Evolutionary conservation across 1,284 basidiomycete genomes (phyloP), one percentile per base, ranked within the genome.

Genomic region (Coniferiporia sulphurascens): DNA sequence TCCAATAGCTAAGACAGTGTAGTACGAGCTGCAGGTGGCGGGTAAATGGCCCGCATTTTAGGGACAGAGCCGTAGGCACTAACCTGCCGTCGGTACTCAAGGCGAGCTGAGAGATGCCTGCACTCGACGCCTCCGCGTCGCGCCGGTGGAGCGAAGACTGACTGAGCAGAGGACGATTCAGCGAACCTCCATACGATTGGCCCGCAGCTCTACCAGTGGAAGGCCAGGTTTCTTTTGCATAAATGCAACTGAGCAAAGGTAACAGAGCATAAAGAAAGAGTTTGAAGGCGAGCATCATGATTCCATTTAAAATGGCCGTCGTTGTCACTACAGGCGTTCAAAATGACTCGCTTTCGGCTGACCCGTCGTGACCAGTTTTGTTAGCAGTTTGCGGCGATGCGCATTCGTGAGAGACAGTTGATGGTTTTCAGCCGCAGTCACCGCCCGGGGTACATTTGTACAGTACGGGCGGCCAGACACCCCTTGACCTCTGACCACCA

Each of bases 1-100:
- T 44, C 87, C 89, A 44, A 78, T 73, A 60, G 78, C 70, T 51
- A 89, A 74, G 48, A 87, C 70, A 15, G 79, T 73, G 65, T 81
- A 89, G 66, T 89, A 91, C 3, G 87, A 83, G 67, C 86, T 88
- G 65, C 12, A 52, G 4, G 27, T 41, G 32, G 35, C 51, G 35
- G 36, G n/a, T 7, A 41, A 19, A 0, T 19, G 5, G 12, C 17
- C 3, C n/a, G n/a, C 41, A 3, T 34, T 4, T 35, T 4, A 4
- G 21, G 32, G 17, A 19, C 12, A 22, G 41, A 41, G 4, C 5
- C 35, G n/a, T 32, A 15, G 43, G 4, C 4, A 49, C 59, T 19
- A 17, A 57, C 59, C 59, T 53, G 50, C 55, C 55, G 41, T 57
- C 55, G 1, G 38, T 48, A 36, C 59, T 61, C 48, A 53, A 36